phyloP scores from a whole-genome alignment of 768 basidiomycete species.

The Tulasnella sp. region DNA sequence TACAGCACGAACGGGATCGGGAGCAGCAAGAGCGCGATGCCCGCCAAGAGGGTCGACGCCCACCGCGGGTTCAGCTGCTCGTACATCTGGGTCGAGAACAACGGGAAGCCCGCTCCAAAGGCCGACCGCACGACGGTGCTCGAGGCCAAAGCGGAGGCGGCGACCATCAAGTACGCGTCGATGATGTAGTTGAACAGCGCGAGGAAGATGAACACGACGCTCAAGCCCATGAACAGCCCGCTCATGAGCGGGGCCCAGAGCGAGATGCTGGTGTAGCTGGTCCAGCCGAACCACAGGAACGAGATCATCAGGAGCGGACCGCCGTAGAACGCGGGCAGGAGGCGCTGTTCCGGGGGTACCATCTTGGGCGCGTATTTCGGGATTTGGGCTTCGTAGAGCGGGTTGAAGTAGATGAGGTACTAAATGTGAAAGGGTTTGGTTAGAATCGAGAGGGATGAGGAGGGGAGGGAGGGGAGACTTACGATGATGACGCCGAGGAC shows the following conservation, averaged over 20 bases:
- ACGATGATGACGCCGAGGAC: constrained; percentile 44
- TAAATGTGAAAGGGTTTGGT: constrained; percentile 27
- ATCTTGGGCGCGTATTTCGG: constrained; percentile 40
- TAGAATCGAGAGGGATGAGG: not conserved
- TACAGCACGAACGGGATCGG: constrained; percentile 41
- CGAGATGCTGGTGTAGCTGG: constrained; percentile 41
- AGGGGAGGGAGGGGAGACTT: constrained; percentile 37
- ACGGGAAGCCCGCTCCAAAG: constrained; percentile 38
- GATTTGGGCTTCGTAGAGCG: constrained; percentile 42
- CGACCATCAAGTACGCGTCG: constrained; percentile 47
- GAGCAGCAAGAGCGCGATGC: constrained; percentile 43
- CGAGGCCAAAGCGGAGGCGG: constrained; percentile 48
- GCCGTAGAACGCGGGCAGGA: constrained; percentile 44
- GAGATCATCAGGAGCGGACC: constrained; percentile 44
- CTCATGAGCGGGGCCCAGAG: constrained; percentile 38
- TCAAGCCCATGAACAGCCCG: constrained; percentile 34
- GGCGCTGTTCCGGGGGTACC: constrained; percentile 44
- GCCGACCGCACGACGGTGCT: constrained; percentile 41
- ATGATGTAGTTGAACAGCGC: constrained; percentile 46
- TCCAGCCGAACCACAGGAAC: constrained; percentile 51
- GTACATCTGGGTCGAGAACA: constrained; percentile 48
- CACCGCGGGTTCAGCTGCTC: constrained; percentile 45
- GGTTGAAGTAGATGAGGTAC: constrained; percentile 46
- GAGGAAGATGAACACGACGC: constrained; percentile 39
- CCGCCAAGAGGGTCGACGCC: constrained; percentile 47